Percentiles rank a stretch among this genome's conserved stretches.
Evolutionary conservation across 305 asterid genomes (phyloP).

Genomic region (Solanum chacoense): DNA sequence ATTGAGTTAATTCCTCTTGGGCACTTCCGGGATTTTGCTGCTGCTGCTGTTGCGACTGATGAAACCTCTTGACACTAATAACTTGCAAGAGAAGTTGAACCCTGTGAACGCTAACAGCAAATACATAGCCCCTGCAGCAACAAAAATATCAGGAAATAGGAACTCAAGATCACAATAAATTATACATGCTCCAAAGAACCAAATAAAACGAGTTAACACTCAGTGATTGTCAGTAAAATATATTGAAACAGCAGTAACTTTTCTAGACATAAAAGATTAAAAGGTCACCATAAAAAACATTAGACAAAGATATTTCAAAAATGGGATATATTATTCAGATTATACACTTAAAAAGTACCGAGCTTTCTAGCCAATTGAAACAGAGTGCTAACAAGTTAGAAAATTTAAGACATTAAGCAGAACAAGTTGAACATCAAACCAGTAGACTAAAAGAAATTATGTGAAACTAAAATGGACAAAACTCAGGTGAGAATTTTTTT

Average conservation of each 20-base stretch:
- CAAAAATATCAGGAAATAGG: constrained; percentile 8
- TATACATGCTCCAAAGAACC: neutral
- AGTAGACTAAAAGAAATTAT: neutral
- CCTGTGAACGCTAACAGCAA: constrained; percentile 98
- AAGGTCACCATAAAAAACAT: neutral
- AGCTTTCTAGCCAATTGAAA: neutral
- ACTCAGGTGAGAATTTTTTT: neutral
- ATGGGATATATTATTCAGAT: neutral
- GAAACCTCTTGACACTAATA: constrained; percentile 84
- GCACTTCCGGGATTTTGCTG: constrained; percentile 67
- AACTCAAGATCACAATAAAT: constrained; percentile 1
- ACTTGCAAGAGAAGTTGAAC: constrained; percentile 99
- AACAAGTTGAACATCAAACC: neutral
- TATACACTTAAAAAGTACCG: neutral
- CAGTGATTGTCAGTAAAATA: neutral
- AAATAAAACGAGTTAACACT: neutral
- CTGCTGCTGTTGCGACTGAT: constrained; percentile 80
- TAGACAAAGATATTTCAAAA: neutral
- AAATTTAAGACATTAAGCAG: neutral
- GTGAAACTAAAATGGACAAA: neutral
- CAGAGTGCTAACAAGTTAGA: neutral
- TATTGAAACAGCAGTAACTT: neutral
- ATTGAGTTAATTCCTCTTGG: constrained; percentile 80
- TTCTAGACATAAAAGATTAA: neutral
- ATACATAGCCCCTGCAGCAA: constrained; percentile 82